These are phyloP conservation scores for Friedmanniomyces simplex DNA, from an alignment of 495 filamentous ascomycete species.

Conservation along the genomic window DNA sequence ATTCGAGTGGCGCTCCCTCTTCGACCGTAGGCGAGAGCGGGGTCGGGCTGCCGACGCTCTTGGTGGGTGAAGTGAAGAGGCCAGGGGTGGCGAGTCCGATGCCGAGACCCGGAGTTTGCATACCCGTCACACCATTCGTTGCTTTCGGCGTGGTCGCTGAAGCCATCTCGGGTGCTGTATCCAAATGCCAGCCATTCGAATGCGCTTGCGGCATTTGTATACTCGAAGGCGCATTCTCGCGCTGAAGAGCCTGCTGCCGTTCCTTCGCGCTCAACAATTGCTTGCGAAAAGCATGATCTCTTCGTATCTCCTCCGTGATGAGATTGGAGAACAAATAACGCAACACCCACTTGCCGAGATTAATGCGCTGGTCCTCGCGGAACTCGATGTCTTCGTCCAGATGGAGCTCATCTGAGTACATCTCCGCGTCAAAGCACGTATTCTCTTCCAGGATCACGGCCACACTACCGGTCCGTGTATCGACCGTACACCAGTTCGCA, in stretches of 20 bases:
- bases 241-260: constrained; percentile 47
- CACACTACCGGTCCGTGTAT: constrained; percentile 81
- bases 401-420: constrained; percentile 82
- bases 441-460: constrained; percentile 88
- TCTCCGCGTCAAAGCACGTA: constrained; percentile 94
- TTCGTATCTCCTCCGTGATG: constrained; percentile 77
- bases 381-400: constrained; percentile 66
- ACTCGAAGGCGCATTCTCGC: constrained; percentile 49
- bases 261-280: constrained; percentile 47
- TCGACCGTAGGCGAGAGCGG: constrained; percentile 41
- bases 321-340: constrained; percentile 84
- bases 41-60: constrained; percentile 28
- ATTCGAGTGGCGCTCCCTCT: constrained; percentile 38
- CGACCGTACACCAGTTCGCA: constrained; percentile 89
- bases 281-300: constrained; percentile 63
- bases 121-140: constrained; percentile 46
- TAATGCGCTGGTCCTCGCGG: constrained; percentile 91
- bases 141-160: constrained; percentile 53
- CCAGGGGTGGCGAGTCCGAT: constrained; percentile 73
- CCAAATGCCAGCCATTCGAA: constrained; percentile 34
- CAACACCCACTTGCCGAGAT: constrained; percentile 93
- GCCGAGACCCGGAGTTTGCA: constrained; percentile 61
- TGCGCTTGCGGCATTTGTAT: constrained; percentile 51
- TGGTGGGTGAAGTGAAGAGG: constrained; percentile 20
- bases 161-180: constrained; percentile 31